These are phyloP conservation scores for Schizophyllum amplum DNA, from an alignment of 1,284 basidiomycete species.

Conservation along the genomic window DNA sequence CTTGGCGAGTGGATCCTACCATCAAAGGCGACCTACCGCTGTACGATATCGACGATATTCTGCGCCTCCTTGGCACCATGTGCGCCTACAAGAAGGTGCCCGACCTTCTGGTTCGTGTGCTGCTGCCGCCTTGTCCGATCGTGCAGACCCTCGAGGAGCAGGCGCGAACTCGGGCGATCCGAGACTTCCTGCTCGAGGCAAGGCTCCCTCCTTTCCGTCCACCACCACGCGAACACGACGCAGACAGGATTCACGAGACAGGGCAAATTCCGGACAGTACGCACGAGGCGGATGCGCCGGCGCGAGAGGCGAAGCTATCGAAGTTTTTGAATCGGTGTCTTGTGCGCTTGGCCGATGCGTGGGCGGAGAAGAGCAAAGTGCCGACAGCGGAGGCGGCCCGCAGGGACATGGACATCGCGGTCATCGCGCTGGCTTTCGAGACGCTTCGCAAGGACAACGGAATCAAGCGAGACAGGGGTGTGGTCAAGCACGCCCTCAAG, in stretches of 20 bases:
- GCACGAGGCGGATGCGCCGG: neutral
- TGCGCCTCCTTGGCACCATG: slow-evolving; percentile 56
- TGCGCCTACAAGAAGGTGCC: slow-evolving; percentile 45
- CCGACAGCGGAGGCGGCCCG: slow-evolving; percentile 56
- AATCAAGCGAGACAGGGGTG: slow-evolving; percentile 45
- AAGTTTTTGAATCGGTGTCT: slow-evolving; percentile 53
- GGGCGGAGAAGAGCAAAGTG: slow-evolving; percentile 23
- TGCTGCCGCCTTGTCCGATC: slow-evolving; percentile 61
- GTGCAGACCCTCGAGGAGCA: slow-evolving; percentile 55
- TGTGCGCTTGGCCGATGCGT: slow-evolving; percentile 38
- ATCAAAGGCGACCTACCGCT: slow-evolving; percentile 38
- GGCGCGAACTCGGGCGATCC: slow-evolving; percentile 47
- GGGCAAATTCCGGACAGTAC: neutral
- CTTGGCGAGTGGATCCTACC: slow-evolving; percentile 51
- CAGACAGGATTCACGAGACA: neutral
- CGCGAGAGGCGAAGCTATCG: slow-evolving; percentile 35
- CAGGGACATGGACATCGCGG: slow-evolving; percentile 58
- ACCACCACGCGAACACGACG: slow-evolving; percentile 7
- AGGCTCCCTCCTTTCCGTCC: slow-evolving; percentile 40
- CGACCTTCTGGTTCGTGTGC: slow-evolving; percentile 34
- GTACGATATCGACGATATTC: slow-evolving; percentile 50
- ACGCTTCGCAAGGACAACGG: slow-evolving; percentile 58
- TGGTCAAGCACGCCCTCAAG: slow-evolving; percentile 54
- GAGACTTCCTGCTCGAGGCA: slow-evolving; percentile 63
- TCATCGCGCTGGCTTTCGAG: slow-evolving; percentile 63